Evolutionary conservation across 495 filamentous ascomycete species (phyloP), one percentile per base, ranked within the genome.

Genomic region (Emericellopsis terricola): DNA sequence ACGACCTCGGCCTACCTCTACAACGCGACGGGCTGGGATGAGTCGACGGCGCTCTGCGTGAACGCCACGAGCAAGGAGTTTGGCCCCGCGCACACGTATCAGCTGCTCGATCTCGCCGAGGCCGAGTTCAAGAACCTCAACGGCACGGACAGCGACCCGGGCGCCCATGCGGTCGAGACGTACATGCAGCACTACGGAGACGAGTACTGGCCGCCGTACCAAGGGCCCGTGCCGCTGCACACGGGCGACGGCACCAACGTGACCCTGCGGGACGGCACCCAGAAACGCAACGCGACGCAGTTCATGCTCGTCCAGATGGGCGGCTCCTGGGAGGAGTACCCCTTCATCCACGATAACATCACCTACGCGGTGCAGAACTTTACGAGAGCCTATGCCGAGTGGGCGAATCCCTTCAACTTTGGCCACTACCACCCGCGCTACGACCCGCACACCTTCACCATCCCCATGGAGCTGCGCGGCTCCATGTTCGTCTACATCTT

Each of bases 361-460:
- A 34, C 32, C 4, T 34, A 34, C 23, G 32, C 32, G 3, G 18
- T 21, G 6, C 16, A 20, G 23, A 34, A 34, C 32, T 34, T 34
- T n/a, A 34, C 32, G 14, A 19, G 32, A 11, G 32, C 21, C 16
- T 34, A 34, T 19, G 32, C 16, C 32, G 32, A 34, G 32, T 34
- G 32, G 32, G 32, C 32, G 16, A 34, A 34, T 21, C 11, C 6
- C 23, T 34, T 34, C 32, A 34, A 6, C 32, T 34, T 34, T 23
- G 23, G 23, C 17, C 32, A 19, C 18, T 34, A 34, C 23, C 32
- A 61, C 29, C 59, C 66, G 17, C 43, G 41, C 6, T 77, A 76
- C 45, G 70, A 76, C 33, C 60, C 65, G 14, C 70, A 73, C 34
- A 53, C 76, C 0, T 79, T 73, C 73, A 77, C 74, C 8, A 76